phyloP scores from a whole-genome alignment of 2,329 filamentous ascomycete genomes.

The Sporothrix curviconia region DNA sequence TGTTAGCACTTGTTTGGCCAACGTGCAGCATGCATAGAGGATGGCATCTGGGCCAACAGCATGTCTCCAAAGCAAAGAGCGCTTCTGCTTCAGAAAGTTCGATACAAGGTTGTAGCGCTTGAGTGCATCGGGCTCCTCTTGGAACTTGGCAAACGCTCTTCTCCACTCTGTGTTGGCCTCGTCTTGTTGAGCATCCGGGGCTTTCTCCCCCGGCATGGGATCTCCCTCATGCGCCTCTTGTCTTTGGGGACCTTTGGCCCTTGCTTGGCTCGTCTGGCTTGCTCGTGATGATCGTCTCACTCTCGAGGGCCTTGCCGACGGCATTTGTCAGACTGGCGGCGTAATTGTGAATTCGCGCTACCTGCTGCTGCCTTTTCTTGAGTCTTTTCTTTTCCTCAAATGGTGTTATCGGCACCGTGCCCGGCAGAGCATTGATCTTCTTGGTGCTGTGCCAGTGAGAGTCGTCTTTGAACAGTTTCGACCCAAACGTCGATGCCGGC shows the following conservation, averaged over 20 bases:
- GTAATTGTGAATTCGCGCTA: conserved; percentile 62
- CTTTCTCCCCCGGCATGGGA: conserved; percentile 19
- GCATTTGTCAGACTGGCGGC: conserved; percentile 63
- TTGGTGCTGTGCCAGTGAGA: neutral
- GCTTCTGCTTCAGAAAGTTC: conserved; percentile 41
- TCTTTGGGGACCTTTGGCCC: too few species aligned
- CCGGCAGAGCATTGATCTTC: neutral
- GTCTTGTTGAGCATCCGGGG: conserved; percentile 12
- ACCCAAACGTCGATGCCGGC: neutral
- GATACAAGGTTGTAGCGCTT: conserved; percentile 43
- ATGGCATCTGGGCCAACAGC: conserved; percentile 29
- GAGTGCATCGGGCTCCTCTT: conserved; percentile 36
- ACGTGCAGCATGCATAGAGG: conserved; percentile 31
- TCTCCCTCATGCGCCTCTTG: too few species aligned
- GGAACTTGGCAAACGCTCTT: conserved; percentile 37
- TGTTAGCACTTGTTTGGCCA: conserved; percentile 19
- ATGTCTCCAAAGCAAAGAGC: conserved; percentile 27
- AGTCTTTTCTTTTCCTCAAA: too few species aligned
- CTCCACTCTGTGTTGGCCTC: neutral
- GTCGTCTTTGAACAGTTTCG: neutral
- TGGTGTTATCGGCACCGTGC: neutral
- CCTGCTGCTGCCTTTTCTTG: conserved; percentile 51
- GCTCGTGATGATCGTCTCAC: conserved; percentile 53
- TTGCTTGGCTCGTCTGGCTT: neutral
- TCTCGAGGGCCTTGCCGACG: conserved; percentile 55